Base-by-base conservation (phyloP, 192 early-diverging fungal species). In the Diversispora eburnea region DNA sequence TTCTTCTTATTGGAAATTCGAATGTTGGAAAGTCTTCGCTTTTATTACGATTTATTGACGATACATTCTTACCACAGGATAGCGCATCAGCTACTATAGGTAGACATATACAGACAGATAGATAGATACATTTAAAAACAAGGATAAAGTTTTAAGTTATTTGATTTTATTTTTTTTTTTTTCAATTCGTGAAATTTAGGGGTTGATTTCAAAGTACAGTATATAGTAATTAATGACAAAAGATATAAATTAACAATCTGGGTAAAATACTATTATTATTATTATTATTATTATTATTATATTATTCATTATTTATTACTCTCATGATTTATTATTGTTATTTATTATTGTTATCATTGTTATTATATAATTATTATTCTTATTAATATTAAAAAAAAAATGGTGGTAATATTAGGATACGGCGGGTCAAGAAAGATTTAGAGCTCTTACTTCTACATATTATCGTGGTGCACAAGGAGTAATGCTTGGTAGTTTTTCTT, bases 391-490 rank as follows among this genome's bases (percentile, higher is more conserved):
- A 33, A 33, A 33, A 33, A 33, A 33, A 33, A 33, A 22, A n/a
- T n/a, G n/a, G n/a, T n/a, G 39, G 41, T 42, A 12, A 41, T 13
- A 22, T 22, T 83, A 94, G 97, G 98, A 99, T 78, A 99, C 98
- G 3, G 98, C 98, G 10, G 98, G 98, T 51, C 98, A 99, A 80
- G 98, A 99, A 81, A 89, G 98, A 43, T 99, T 98, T 83, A 80
- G 98, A 55, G 98, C 98, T 1, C 82, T 99, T 64, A 99, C 98
- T 22, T 96, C 94, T 19, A 92, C 92, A 41, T 99, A 98, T 80
- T 99, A 99, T 76, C 88, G 97, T 48, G 97, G 96, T 42, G 98
- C 96, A 5, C 96, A 98, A 75, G 98, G 97, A 12, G 97, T 99
- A 1, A 97, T 99, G 62, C 83, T 99, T 55, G 93, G 93, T 92